Base-by-base conservation (phyloP, 495 filamentous ascomycete genomes). In the Peziza echinospora region DNA sequence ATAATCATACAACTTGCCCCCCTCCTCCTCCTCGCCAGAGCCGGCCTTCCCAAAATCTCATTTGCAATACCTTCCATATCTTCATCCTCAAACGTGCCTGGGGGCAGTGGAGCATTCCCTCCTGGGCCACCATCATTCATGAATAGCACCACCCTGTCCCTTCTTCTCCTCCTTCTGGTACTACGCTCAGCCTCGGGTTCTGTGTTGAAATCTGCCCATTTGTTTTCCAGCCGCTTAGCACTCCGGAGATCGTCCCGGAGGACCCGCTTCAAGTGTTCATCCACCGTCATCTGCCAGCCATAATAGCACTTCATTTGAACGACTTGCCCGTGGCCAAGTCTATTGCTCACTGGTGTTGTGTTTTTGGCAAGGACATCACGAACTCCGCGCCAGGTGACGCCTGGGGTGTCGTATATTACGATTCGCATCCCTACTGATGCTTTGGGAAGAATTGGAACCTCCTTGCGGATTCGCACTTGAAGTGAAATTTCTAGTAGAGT, bases 151-250 rank as follows among this genome's bases (percentile, higher is more conserved):
- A 11, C 30, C 6, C 82, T 69, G 5, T 79, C 78, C 45, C 84
- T 70, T 23, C 85, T 66, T 50, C 84, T 66, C 42, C 86, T 64
- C 47, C 86, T 64, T 28, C 84, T 66, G 0, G 73, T 76, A 1
- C 54, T 67, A 1, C 70, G 71, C 0, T 79, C 82, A 56, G 94
- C 91, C 54, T 93, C 82, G 21, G 71, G 80, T 5, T 80, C 76
- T 63, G 87, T 78, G 89, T 94, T 96, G 52, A 84, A 87, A 25
- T 92, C 80, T 0, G 77, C 83, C 89, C 89, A 97, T 63, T 85
- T 92, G 43, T 73, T 67, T 64, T 93, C 85, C 19, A 97, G 65
- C 10, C 80, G 65, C 26, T 65, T 63, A 1, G 89, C 89, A 3
- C 79, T 65, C 0, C 63, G 61, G 21, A 82, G 66, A 46, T 93